phyloP scores from a whole-genome alignment of 176 grass and related monocot species.

The Otatea glauca region DNA sequence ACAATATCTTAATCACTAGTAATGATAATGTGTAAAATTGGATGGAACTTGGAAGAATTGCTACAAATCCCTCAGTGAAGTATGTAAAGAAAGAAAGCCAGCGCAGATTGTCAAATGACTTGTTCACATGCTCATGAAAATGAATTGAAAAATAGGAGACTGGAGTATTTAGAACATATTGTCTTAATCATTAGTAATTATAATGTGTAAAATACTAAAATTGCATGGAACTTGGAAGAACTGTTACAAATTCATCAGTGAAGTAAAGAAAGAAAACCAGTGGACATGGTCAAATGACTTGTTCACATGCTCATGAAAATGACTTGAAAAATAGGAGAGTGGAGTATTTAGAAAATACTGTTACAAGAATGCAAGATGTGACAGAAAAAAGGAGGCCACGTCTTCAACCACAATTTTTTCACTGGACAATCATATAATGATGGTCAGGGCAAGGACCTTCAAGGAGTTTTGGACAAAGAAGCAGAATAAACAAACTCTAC shows the following conservation, averaged over 20 bases:
- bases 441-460: background rate
- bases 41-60: background rate
- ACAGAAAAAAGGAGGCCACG: background rate
- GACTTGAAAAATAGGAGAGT: background rate
- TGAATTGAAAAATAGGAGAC: background rate
- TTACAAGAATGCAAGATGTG: background rate
- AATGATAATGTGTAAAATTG: background rate
- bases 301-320: background rate
- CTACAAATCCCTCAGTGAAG: background rate
- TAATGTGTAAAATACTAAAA: background rate
- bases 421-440: background rate
- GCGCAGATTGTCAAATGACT: background rate
- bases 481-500: slow-evolving; percentile 20
- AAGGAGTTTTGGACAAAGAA: slow-evolving; percentile 8
- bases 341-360: background rate
- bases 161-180: background rate
- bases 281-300: background rate
- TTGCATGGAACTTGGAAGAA: background rate
- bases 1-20: background rate
- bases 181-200: background rate
- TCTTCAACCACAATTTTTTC: background rate
- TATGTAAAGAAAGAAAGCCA: background rate
- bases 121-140: background rate
- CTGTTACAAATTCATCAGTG: background rate
- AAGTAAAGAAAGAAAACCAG: background rate